Evolutionary conservation across 306 rosid species (phyloP), one percentile per base, ranked within the genome.

Genomic region (Dalbergia cultrata): DNA sequence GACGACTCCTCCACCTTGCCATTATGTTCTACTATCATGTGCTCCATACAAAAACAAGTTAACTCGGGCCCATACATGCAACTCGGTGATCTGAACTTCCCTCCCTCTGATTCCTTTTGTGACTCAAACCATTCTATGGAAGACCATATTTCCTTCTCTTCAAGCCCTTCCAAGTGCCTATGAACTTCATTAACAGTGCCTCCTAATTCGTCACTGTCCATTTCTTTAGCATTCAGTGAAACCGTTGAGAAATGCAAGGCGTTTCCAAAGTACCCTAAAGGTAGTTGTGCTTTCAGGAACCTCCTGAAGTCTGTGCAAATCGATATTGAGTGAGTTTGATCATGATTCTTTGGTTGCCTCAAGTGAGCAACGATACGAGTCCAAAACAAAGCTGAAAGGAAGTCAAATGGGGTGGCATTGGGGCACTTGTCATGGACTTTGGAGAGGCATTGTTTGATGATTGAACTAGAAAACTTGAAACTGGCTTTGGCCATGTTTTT

Each of bases 371-470:
- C 2, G 31, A 26, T 26, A 3, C 90, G 82, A 0, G 81, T 64
- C 92, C 97, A 93, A 33, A 93, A 90, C 78, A 93, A 78, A 10
- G 92, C 91, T 0, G 87, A 77, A 0, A 91, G 95, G 6, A 88
- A 60, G 43, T 93, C 93, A 39, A 93, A 91, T 5, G 93, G 91
- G 4, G 92, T 90, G 43, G 83, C 92, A 47, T 78, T 35, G 9
- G 89, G 78, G 50, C 88, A 85, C 7, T 14, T 14, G 34, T 58
- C n/a, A 12, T 72, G 71, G 69, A 83, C 11, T 26, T 80, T 45
- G 3, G 54, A 50, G 57, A 92, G 86, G 22, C 77, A 53, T 5
- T 71, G 72, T 6, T 82, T 56, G 13, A 90, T 87, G n/a, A 39
- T 64, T 67, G 91, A 85, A 65, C 45, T 13, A 4, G 94, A 49